phyloP scores from a whole-genome alignment of 75 land plant genomes.

The Picea sitchensis region DNA sequence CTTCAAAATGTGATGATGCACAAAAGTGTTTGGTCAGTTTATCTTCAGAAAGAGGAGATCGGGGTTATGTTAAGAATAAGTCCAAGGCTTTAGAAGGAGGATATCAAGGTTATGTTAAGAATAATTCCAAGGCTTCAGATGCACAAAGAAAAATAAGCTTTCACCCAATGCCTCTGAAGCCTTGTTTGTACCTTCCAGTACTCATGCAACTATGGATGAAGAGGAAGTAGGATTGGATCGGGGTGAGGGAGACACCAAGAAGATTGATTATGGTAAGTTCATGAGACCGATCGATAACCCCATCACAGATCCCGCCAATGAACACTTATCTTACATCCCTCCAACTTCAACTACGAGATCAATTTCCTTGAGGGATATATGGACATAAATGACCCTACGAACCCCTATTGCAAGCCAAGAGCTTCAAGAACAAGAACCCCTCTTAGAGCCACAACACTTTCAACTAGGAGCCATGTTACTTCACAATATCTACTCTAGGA shows the following conservation, averaged over 20 bases:
- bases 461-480: constrained; percentile 53
- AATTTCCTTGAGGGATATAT: constrained; percentile 81
- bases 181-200: constrained; percentile 9
- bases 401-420: constrained; percentile 77
- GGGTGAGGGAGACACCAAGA: constrained; percentile 54
- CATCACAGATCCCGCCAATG: constrained; percentile 11
- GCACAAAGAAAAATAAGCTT: constrained; percentile 44
- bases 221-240: constrained; percentile 8
- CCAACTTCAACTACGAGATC: constrained; percentile 13
- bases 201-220: constrained; percentile 20
- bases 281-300: constrained; percentile 26
- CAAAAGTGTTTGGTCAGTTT: constrained; percentile 15
- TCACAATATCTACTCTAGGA: constrained; percentile 36
- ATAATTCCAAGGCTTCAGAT: constrained; percentile 50
- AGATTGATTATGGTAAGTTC: constrained; percentile 46
- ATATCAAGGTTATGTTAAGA: constrained; percentile 17
- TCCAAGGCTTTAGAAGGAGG: constrained; percentile 4
- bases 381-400: constrained; percentile 79
- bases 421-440: constrained; percentile 78
- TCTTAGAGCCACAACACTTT: constrained; percentile 51
- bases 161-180: background rate
- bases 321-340: background rate
- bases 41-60: constrained; percentile 21
- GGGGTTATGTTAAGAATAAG: too few species aligned
- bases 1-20: too few species aligned